Base-by-base conservation (phyloP, 331 rosid species). In the Quercus phellos region DNA sequence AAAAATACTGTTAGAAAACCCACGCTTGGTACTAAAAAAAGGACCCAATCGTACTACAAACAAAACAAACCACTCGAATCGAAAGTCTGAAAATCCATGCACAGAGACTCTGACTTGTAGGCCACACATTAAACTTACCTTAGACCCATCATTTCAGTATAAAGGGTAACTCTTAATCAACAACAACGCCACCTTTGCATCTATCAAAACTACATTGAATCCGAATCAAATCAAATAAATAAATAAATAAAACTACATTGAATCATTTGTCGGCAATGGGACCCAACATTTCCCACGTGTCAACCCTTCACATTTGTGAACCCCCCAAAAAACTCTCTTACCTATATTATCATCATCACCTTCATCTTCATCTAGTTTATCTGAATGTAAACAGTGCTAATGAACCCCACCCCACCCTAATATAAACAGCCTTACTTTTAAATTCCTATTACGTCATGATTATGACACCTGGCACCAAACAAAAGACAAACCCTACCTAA, bases 211-310 rank as follows among this genome's bases (percentile, higher is more conserved):
- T 38, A 38, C 46, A 71, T 76, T 72, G 17, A 81, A 81, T 81
- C 54, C 42, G 0, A 35, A 35, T 35, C 42, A 35, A 32, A 35
- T 6, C 42, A 35, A 6, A 6, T 6, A 6, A 32, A 32, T 30
- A 1, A 34, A 34, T 32, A 32, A 6, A 35, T 6, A 8, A 8
- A 38, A 38, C 46, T 8, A 8, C 3, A 71, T 76, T 72, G 17
- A 81, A 81, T 81, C 61, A 17, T n/a, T 16, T 81, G 85, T 76
- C 85, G 63, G 78, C 43, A 16, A 7, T 30, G 30, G 53, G 42
- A 70, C 2, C 76, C 70, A 38, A 38, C 56, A 38, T 2, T 3
- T 2, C 46, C 69, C 2, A 75, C 74, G 35, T 56, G 72, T 67
- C 72, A 32, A 53, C 4, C 5, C 9, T 5, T 68, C 72, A 80